A percentile compares a stretch with the other conserved stretches of the same genome.
Conservation (phyloP, 306 rosid genomes). For the Leucaena leucocephala region DNA sequence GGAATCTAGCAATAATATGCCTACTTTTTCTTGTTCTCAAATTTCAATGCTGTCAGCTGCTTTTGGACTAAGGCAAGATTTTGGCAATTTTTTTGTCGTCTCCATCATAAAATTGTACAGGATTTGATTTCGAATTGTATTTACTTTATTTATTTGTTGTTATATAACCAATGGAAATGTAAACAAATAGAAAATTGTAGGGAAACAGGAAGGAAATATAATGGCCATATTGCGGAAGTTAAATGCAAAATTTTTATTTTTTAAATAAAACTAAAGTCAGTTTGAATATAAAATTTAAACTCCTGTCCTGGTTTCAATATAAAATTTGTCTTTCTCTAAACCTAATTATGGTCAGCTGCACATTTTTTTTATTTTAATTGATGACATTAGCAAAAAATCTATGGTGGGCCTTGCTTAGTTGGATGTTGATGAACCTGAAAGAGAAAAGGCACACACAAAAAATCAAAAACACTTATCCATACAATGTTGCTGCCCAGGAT, state of each 20-base stretch:
- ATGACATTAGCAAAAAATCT: background rate
- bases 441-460: background rate
- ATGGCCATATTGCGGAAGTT: no score
- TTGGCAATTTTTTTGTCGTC: background rate
- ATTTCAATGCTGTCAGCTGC: background rate
- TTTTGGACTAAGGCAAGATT: background rate
- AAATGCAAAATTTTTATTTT: no score
- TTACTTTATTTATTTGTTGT: background rate
- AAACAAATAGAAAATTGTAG: background rate
- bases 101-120: background rate
- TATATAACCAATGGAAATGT: background rate
- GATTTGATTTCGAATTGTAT: background rate
- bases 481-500: constrained; percentile 48
- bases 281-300: background rate
- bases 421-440: background rate
- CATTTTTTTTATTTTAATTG: background rate
- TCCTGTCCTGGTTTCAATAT: background rate
- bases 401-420: background rate
- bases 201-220: background rate
- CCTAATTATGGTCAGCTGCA: background rate
- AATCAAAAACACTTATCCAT: no score
- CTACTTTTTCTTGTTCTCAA: background rate
- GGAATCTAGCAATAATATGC: background rate
- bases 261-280: no score
- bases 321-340: background rate